Evolutionary conservation across 1,284 basidiomycete genomes (phyloP).

Genomic region (Ceratobasidium papillatum): DNA sequence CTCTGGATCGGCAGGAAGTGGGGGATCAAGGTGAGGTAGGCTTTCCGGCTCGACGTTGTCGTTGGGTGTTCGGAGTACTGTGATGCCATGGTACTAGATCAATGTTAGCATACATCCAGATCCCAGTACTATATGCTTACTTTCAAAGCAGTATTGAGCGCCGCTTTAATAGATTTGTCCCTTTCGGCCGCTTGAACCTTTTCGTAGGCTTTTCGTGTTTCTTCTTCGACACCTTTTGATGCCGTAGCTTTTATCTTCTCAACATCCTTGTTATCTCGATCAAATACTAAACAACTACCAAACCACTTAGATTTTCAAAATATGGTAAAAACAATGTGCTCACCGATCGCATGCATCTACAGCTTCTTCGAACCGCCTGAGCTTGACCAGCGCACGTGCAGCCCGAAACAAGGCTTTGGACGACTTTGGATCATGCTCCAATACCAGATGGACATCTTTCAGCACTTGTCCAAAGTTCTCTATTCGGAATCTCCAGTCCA

Average conservation of each 20-base stretch:
- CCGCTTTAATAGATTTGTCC: constrained; percentile 59
- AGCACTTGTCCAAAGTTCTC: constrained; percentile 90
- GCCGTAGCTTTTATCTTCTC: constrained; percentile 60
- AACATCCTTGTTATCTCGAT: constrained; percentile 64
- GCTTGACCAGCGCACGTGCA: constrained; percentile 72
- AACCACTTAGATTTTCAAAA: neutral
- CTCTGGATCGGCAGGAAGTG: constrained; percentile 60
- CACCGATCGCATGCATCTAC: constrained; percentile 75
- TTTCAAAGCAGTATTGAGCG: constrained; percentile 62
- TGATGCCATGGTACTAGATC: constrained; percentile 69
- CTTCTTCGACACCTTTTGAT: constrained; percentile 47
- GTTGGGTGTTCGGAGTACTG: constrained; percentile 66
- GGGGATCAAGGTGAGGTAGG: constrained; percentile 64
- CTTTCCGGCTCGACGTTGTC: constrained; percentile 64
- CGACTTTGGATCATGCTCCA: constrained; percentile 68
- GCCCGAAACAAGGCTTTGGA: constrained; percentile 89
- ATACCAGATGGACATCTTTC: constrained; percentile 80
- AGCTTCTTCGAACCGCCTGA: constrained; percentile 80
- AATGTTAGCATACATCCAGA: neutral
- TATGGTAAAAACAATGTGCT: constrained; percentile 1
- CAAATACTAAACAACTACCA: constrained; percentile 62
- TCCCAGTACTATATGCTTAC: constrained; percentile 55
- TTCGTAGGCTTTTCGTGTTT: constrained; percentile 43
- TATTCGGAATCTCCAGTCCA: constrained; percentile 49
- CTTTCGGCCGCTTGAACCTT: constrained; percentile 61